Percentiles rank a stretch among this genome's conserved stretches.
Conservation (phyloP, 371 early-diverging fungal species). For the Mortierella sp. region DNA sequence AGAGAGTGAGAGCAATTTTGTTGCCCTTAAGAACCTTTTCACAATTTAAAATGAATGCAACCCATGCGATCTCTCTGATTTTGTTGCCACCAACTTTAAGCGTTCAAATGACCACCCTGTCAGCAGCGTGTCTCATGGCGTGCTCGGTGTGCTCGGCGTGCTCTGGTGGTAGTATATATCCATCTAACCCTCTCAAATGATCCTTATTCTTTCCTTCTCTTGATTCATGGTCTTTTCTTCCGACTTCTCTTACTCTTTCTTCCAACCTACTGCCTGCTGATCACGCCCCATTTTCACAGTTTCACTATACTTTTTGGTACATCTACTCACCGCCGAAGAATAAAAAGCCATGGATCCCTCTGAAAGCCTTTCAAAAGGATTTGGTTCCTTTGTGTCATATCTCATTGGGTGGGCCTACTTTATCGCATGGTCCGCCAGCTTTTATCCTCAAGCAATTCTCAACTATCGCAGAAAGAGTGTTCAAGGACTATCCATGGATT, state of each 20-base stretch:
- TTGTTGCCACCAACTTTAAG: not conserved
- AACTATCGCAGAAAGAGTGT: constrained; percentile 81
- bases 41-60: not conserved
- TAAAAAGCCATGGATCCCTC: constrained; percentile 5
- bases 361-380: constrained; percentile 5
- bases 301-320: not conserved
- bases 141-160: not conserved
- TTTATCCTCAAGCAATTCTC: constrained; percentile 80
- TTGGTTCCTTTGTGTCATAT: constrained; percentile 39
- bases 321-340: not conserved
- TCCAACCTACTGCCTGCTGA: not conserved
- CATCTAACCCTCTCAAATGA: not conserved
- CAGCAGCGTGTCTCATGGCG: too few species aligned
- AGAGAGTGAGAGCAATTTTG: not conserved
- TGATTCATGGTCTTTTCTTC: not conserved
- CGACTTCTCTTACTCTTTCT: not conserved
- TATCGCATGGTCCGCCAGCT: constrained; percentile 80
- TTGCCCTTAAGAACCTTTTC: constrained; percentile 3
- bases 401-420: constrained; percentile 76
- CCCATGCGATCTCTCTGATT: not conserved
- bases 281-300: not conserved
- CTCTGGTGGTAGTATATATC: too few species aligned
- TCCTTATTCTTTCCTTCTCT: not conserved
- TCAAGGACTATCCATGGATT: constrained; percentile 93
- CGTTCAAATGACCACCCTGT: not conserved